phyloP scores from a whole-genome alignment of 305 asterid genomes.

The Petunia hybrid region DNA sequence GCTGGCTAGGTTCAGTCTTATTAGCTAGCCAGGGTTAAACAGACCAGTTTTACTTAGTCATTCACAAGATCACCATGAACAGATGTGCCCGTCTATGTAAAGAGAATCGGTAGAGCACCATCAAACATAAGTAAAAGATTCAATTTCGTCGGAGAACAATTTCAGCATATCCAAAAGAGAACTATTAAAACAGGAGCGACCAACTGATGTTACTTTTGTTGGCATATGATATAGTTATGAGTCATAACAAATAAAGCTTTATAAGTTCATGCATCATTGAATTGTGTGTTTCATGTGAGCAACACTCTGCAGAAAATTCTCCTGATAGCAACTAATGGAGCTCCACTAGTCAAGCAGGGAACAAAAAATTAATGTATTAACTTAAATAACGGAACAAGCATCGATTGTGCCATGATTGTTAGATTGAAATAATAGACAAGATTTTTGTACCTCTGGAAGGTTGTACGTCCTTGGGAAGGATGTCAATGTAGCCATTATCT shows the following conservation, averaged over 20 bases:
- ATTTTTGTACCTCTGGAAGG: conserved; percentile 64
- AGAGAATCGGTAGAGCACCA: not conserved
- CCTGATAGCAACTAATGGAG: too few relatives aligned
- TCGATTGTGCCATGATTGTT: conserved; percentile 19
- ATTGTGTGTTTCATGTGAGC: not conserved
- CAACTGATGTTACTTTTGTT: not conserved
- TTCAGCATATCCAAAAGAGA: not conserved
- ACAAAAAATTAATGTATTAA: not conserved
- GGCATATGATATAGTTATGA: not conserved
- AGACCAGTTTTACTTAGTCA: not conserved
- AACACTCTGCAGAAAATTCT: too few relatives aligned
- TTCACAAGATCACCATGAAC: not conserved
- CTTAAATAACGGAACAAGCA: not conserved
- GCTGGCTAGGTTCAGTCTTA: too few relatives aligned
- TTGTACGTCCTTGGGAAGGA: conserved; percentile 72
- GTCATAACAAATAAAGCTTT: not conserved
- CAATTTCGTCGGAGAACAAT: conserved; percentile 9
- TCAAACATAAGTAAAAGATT: not conserved
- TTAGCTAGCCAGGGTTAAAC: not conserved
- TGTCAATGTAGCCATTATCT: conserved; percentile 83
- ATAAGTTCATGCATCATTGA: not conserved
- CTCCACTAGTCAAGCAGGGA: not conserved
- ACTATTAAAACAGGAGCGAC: not conserved
- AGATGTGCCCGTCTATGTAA: not conserved
- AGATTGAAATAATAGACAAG: not conserved